These are phyloP conservation scores for Phialophora tarda DNA, from an alignment of 2,329 filamentous ascomycete species.

Conservation along the genomic window DNA sequence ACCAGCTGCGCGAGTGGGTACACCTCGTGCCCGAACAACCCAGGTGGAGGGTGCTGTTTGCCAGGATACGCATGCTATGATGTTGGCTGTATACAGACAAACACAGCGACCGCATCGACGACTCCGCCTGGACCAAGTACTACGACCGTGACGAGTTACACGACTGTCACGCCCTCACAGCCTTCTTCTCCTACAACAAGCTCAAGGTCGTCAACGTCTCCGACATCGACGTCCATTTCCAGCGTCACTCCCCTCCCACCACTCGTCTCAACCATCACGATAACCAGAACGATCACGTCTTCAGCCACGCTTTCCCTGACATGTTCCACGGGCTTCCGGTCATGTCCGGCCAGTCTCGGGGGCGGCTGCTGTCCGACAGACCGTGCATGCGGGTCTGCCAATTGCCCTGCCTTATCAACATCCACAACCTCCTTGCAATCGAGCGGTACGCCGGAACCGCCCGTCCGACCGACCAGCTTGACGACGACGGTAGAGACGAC, in stretches of 20 bases:
- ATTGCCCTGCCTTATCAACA: slow-evolving; percentile 44
- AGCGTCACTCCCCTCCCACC: slow-evolving; percentile 38
- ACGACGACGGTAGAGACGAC: slow-evolving; percentile 29
- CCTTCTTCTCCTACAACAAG: slow-evolving; percentile 34
- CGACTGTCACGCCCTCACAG: slow-evolving; percentile 28
- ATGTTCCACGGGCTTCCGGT: slow-evolving; percentile 54
- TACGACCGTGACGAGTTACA: slow-evolving; percentile 40
- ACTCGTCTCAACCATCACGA: slow-evolving; percentile 25
- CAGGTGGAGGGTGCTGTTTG: slow-evolving; percentile 67
- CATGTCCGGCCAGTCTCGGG: slow-evolving; percentile 54
- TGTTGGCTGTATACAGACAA: slow-evolving; percentile 58
- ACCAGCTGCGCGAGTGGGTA: slow-evolving; percentile 58
- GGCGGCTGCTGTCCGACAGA: slow-evolving; percentile 54
- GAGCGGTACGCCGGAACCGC: slow-evolving; percentile 43
- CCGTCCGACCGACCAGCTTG: slow-evolving; percentile 48
- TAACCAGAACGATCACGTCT: slow-evolving; percentile 33
- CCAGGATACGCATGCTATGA: slow-evolving; percentile 64
- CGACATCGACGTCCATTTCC: slow-evolving; percentile 44
- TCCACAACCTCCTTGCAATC: slow-evolving; percentile 27
- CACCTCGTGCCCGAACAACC: slow-evolving; percentile 58
- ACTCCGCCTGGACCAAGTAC: slow-evolving; percentile 27
- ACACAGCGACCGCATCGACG: slow-evolving; percentile 38
- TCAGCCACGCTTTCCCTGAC: slow-evolving; percentile 43
- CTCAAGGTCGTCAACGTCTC: slow-evolving; percentile 41
- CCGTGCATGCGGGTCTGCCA: slow-evolving; percentile 50